Evolutionary conservation across 179 eudicot species (phyloP), one percentile per base, ranked within the genome.

Genomic region (Sideroxylon spinosum): DNA sequence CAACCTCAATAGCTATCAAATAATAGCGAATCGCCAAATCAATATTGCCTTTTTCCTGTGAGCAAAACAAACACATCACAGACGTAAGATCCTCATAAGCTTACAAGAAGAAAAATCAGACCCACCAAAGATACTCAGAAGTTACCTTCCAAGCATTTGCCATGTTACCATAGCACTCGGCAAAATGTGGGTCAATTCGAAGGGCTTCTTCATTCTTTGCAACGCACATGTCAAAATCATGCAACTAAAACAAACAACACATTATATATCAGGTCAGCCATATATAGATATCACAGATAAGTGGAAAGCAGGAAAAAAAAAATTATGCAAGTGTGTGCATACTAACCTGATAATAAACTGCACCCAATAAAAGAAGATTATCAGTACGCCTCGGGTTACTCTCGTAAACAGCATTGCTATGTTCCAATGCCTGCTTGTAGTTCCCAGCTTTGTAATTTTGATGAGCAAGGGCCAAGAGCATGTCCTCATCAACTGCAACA

Each of bases 81-180:
- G 3, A 25, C 6, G 29, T 23, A 2, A 65, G 53, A 74, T 20
- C 20, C 32, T 11, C 16, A 80, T 5, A 53, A 62, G 9, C 23
- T n/a, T 64, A 22, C 26, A 28, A 52, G 46, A 52, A 26, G 22
- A 23, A 60, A 78, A 71, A 65, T 17, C 9, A 8, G 55, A 71
- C 29, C 50, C 49, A 71, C 22, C n/a, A 50, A 62, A 62, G 48
- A 55, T 19, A 66, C 20, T 52, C 22, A 26, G 63, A 69, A 70
- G 28, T 32, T 86, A 95, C 99, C 99, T 95, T 93, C 95, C 91
- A 93, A 73, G 98, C 98, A 86, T 95, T 95, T 61, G 95, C 98
- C 97, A 95, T 87, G 84, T 95, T 95, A 60, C 98, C 98, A 80
- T 93, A 95, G 86, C 97, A 93, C 89, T 95, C 97, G 0, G 97